Evolutionary conservation across 2,329 filamentous ascomycete genomes (phyloP).

Genomic region (Verticillium nubilum): DNA sequence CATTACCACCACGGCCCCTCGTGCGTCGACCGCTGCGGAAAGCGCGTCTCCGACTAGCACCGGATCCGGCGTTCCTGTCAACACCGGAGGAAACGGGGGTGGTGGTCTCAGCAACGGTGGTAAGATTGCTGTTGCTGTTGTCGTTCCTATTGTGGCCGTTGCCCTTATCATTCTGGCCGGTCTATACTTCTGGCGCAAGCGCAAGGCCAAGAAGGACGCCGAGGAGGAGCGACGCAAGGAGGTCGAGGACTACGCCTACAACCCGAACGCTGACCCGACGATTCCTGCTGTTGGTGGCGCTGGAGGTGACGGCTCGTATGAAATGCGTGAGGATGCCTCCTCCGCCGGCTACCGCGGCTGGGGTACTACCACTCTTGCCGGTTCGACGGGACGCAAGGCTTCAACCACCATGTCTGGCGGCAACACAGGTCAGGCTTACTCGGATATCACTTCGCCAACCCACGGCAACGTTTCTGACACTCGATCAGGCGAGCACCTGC

Average conservation of each 20-base stretch:
- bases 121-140: constrained; percentile 86
- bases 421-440: constrained; percentile 51
- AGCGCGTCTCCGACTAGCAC: constrained; percentile 21
- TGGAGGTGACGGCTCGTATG: constrained; percentile 49
- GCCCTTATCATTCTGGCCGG: constrained; percentile 71
- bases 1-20: constrained; percentile 14
- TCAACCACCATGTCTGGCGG: constrained; percentile 87
- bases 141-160: constrained; percentile 86
- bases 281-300: constrained; percentile 47
- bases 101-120: constrained; percentile 54
- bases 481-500: constrained; percentile 62
- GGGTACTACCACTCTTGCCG: constrained; percentile 69
- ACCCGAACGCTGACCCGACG: constrained; percentile 92
- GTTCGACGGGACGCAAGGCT: constrained; percentile 71
- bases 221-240: constrained; percentile 91
- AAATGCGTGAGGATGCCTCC: constrained; percentile 70
- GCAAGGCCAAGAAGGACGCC: constrained; percentile 76
- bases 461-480: constrained; percentile 61
- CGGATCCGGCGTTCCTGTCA: constrained; percentile 19
- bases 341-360: constrained; percentile 86
- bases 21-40: constrained; percentile 1
- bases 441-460: constrained; percentile 67
- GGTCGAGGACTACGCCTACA: constrained; percentile 95
- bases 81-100: constrained; percentile 20
- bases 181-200: constrained; percentile 82